phyloP scores from a whole-genome alignment of 371 early-diverging fungal genomes.

The Mucor sp. region DNA sequence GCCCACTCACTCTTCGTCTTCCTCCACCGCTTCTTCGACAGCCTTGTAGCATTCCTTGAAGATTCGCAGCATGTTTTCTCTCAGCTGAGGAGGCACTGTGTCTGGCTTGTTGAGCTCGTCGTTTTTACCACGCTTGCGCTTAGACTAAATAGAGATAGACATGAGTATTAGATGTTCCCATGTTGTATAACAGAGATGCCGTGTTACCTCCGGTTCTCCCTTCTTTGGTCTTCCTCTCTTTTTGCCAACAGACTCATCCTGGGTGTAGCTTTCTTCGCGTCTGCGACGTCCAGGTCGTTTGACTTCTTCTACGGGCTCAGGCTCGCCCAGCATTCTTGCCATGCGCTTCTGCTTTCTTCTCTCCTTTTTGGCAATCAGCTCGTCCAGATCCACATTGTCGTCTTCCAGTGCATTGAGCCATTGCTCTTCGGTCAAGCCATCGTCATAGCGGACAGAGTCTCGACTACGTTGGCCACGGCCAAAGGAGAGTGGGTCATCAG shows the following conservation, averaged over 20 bases:
- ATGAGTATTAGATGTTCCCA: neutral
- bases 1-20: conserved; percentile 45
- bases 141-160: conserved; percentile 11
- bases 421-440: conserved; percentile 94
- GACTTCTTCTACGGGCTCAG: conserved; percentile 8
- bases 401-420: conserved; percentile 72
- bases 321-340: conserved; percentile 10
- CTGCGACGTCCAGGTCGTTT: conserved; percentile 17
- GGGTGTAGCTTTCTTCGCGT: conserved; percentile 13
- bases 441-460: conserved; percentile 82
- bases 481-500: conserved; percentile 36
- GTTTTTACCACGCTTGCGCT: conserved; percentile 25
- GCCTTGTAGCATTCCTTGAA: conserved; percentile 55
- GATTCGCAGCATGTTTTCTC: conserved; percentile 50
- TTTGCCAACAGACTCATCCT: conserved; percentile 26
- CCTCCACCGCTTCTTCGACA: conserved; percentile 58
- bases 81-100: conserved; percentile 39
- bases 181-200: neutral
- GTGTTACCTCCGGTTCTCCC: conserved; percentile 22
- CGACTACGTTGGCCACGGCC: conserved; percentile 74
- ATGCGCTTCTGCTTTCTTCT: conserved; percentile 24
- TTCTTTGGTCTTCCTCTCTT: conserved; percentile 50
- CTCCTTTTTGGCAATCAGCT: conserved; percentile 47
- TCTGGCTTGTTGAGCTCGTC: conserved; percentile 28
- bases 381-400: conserved; percentile 65